Percentiles rank a stretch among this genome's conserved stretches.
Evolutionary conservation across 345 rosid species (phyloP).

Genomic region (Gossypium sturtianum): DNA sequence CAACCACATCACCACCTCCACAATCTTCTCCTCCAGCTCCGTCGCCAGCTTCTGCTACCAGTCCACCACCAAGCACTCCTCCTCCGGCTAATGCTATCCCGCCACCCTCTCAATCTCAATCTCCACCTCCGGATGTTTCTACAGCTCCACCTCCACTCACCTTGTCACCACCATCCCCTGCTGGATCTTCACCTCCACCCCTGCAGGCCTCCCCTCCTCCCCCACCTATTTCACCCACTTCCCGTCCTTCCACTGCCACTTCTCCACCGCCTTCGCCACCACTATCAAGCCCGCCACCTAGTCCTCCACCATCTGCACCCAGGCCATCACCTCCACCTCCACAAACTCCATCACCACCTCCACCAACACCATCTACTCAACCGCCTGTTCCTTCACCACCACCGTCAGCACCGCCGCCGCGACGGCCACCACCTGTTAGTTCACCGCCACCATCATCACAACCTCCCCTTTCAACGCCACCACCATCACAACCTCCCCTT

Average conservation of each 20-base stretch:
- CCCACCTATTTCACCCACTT: slow-evolving; percentile 21
- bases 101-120: slow-evolving; percentile 17
- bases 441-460: slow-evolving; percentile 20
- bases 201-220: slow-evolving; percentile 10
- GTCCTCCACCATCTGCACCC: slow-evolving; percentile 15
- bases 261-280: slow-evolving; percentile 20
- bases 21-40: slow-evolving; percentile 38
- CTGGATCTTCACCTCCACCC: slow-evolving; percentile 14
- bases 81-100: slow-evolving; percentile 29
- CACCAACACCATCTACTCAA: slow-evolving; percentile 26
- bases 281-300: slow-evolving; percentile 19
- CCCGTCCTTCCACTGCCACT: slow-evolving; percentile 12
- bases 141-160: slow-evolving; percentile 16
- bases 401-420: slow-evolving; percentile 29
- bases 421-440: slow-evolving; percentile 17
- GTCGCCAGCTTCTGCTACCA: slow-evolving; percentile 32
- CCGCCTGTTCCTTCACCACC: slow-evolving; percentile 22
- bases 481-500: slow-evolving; percentile 21
- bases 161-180: slow-evolving; percentile 21
- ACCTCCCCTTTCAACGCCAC: slow-evolving; percentile 12
- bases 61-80: slow-evolving; percentile 18
- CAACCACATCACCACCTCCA: slow-evolving; percentile 53
- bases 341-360: slow-evolving; percentile 16
- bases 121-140: slow-evolving; percentile 12
- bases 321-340: slow-evolving; percentile 12